A percentile compares a stretch with the other conserved stretches of the same genome.
Evolutionary conservation across 169 alveolate species (phyloP).

Genomic region (Eimeria sp.): DNA sequence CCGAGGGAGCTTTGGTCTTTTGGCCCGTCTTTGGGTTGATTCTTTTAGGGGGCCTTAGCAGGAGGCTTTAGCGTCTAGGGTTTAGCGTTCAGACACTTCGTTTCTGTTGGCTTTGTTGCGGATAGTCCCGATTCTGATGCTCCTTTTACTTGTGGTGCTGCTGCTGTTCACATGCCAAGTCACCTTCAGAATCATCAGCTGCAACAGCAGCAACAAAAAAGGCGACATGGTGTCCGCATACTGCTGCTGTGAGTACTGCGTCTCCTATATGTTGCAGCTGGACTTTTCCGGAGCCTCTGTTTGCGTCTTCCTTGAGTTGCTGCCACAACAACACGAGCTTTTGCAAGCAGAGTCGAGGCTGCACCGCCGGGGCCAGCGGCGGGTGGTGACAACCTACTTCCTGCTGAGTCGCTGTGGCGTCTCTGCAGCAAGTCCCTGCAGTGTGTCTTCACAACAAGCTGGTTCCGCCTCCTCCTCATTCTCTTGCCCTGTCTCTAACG

Average conservation of each 20-base stretch:
- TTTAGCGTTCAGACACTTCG: not conserved
- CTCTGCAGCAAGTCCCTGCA: not conserved
- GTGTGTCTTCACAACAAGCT: not conserved
- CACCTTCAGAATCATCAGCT: not conserved
- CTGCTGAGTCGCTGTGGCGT: constrained; percentile 37
- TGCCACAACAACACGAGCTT: constrained; percentile 77
- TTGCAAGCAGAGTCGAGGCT: constrained; percentile 82
- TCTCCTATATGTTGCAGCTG: constrained; percentile 32
- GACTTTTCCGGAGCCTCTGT: constrained; percentile 76
- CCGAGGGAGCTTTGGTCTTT: not conserved
- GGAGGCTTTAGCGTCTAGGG: not conserved
- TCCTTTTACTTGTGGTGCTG: not conserved
- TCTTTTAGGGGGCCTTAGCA: too few species aligned
- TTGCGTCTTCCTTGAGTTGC: constrained; percentile 77
- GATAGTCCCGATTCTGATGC: not conserved
- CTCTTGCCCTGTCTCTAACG: not conserved
- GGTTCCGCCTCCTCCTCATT: not conserved
- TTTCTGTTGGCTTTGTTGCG: not conserved
- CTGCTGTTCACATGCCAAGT: not conserved
- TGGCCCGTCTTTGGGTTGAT: not conserved
- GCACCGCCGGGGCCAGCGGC: constrained; percentile 81
- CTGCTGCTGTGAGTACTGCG: not conserved
- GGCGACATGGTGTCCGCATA: not conserved
- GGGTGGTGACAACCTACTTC: constrained; percentile 68
- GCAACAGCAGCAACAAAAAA: not conserved